phyloP scores from a whole-genome alignment of 1,284 basidiomycete species.

The Wolfiporia cocos region DNA sequence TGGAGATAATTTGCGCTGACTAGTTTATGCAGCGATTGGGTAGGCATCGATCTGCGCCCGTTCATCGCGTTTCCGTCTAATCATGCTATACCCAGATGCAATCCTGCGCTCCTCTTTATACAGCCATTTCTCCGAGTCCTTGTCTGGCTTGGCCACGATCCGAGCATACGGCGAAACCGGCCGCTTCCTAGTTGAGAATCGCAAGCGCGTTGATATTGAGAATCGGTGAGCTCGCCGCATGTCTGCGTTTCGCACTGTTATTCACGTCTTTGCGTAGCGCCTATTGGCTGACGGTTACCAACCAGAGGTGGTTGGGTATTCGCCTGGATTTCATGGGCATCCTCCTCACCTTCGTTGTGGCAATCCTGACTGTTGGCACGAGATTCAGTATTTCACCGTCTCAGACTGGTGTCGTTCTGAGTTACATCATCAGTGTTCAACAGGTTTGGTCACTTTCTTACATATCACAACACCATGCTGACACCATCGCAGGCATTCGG shows the following conservation, averaged over 20 bases:
- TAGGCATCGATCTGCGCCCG: too few species aligned
- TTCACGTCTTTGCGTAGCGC: conserved; percentile 39
- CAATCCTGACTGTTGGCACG: conserved; percentile 73
- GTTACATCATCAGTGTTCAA: conserved; percentile 74
- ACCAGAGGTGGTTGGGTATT: conserved; percentile 87
- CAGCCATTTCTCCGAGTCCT: conserved; percentile 76
- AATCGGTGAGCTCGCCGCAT: conserved; percentile 47
- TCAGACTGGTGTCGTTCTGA: conserved; percentile 69
- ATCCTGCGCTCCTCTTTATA: conserved; percentile 69
- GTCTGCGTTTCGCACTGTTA: not conserved
- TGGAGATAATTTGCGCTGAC: too few species aligned
- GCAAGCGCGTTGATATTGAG: conserved; percentile 78
- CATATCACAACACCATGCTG: conserved; percentile 5
- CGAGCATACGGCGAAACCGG: conserved; percentile 64
- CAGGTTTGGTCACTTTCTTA: conserved; percentile 28
- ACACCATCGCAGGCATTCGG: conserved; percentile 51
- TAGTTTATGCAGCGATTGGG: too few species aligned
- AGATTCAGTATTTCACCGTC: conserved; percentile 73
- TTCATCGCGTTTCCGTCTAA: not conserved
- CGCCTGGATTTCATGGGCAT: conserved; percentile 83
- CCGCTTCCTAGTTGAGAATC: conserved; percentile 71
- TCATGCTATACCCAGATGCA: conserved; percentile 60
- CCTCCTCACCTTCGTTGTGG: conserved; percentile 72
- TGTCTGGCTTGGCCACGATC: conserved; percentile 73
- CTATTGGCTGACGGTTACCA: conserved; percentile 81